Base-by-base conservation (phyloP, 1,284 basidiomycete species). In the Trametes hirsuta region DNA sequence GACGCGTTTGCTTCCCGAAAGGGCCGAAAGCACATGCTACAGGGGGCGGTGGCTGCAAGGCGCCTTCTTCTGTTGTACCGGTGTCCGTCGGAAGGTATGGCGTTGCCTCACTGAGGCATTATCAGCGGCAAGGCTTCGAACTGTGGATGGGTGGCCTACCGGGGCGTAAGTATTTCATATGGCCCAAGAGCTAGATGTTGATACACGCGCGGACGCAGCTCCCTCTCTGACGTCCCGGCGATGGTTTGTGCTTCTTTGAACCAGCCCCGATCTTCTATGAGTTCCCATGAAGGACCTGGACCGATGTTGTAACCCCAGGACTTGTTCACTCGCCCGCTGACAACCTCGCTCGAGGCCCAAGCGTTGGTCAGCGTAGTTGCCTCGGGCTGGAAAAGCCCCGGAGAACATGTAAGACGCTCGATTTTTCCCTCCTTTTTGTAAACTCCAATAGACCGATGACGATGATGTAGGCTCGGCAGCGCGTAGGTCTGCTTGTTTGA, bases 221-320 rank as follows among this genome's bases (percentile, higher is more conserved):
- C 75, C 12, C 71, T 74, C 65, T 88, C 86, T 21, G 36, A 65
- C 67, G 59, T 76, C 76, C 18, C 74, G 64, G 36, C 76, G 72
- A 6, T 68, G 15, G 65, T 52, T 39, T 70, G 61, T 15, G 82
- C 79, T 69, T 93, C 91, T 68, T 90, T 91, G 71, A 80, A 91
- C 84, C 88, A 94, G 0, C 82, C 84, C 52, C 88, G 73, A 66
- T 94, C 92, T 68, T 93, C 89, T 44, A 83, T 74, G 37, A 91
- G 72, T 55, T 90, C 84, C 86, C 88, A 91, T 4, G 88, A 67
- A 5, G 90, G 90, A 0, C 91, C 92, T 8, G 82, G 72, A 1
- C 90, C 88, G 18, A 90, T 81, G 66, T 90, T 90, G 66, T 83
- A 84, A 0, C 87, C 85, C 84, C 85, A 88, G 0, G 86, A 78